A percentile compares a stretch with the other conserved stretches of the same genome.
Conservation (phyloP, 495 filamentous ascomycete genomes). For the Cercophora samala region DNA sequence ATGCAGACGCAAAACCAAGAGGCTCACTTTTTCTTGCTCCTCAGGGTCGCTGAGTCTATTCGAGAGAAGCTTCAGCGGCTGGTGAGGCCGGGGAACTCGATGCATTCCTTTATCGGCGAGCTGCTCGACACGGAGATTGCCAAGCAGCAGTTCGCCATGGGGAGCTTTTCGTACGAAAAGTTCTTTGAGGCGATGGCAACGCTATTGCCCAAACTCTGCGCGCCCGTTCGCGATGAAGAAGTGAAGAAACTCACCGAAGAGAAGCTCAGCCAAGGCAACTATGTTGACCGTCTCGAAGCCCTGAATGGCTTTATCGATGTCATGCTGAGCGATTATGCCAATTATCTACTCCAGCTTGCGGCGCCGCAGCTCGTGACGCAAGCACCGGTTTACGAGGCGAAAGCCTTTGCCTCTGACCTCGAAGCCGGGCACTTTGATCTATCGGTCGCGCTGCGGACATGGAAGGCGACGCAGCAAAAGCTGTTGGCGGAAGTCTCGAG, state of each 20-base stretch:
- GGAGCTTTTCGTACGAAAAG: slow-evolving; percentile 86
- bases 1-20: slow-evolving; percentile 68
- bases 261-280: slow-evolving; percentile 63
- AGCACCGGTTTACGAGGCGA: slow-evolving; percentile 74
- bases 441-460: slow-evolving; percentile 65
- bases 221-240: slow-evolving; percentile 81
- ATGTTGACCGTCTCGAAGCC: slow-evolving; percentile 78
- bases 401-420: slow-evolving; percentile 68
- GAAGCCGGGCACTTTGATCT: slow-evolving; percentile 57
- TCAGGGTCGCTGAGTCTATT: slow-evolving; percentile 81
- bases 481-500: slow-evolving; percentile 67
- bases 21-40: slow-evolving; percentile 62
- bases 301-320: slow-evolving; percentile 84
- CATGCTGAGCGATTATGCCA: slow-evolving; percentile 91
- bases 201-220: slow-evolving; percentile 90
- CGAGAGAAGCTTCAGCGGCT: slow-evolving; percentile 78
- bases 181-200: slow-evolving; percentile 89
- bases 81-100: slow-evolving; percentile 71
- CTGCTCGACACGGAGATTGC: slow-evolving; percentile 78
- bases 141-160: slow-evolving; percentile 68
- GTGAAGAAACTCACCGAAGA: slow-evolving; percentile 75
- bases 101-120: slow-evolving; percentile 81
- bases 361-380: slow-evolving; percentile 80
- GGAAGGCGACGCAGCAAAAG: slow-evolving; percentile 64
- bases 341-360: slow-evolving; percentile 80